Percentiles rank a stretch among this genome's conserved stretches.
Conservation (phyloP, 108 stramenopile genomes). For the Parietichytrium sp. region DNA sequence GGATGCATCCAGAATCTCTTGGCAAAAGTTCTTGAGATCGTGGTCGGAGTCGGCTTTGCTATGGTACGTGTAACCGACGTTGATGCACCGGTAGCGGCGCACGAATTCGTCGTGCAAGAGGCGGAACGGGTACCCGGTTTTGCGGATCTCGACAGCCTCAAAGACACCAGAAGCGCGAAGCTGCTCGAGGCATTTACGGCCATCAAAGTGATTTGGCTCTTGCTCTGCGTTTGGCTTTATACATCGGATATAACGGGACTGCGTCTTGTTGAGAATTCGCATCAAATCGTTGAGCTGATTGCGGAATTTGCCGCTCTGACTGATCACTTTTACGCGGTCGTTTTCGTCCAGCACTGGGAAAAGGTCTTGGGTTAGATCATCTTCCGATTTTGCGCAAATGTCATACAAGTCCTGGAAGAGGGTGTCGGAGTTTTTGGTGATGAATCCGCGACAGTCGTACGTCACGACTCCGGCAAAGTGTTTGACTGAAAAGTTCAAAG, state of each 20-base stretch:
- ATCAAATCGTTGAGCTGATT: slow-evolving; percentile 42
- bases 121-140: slow-evolving; percentile 50
- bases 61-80: slow-evolving; percentile 38
- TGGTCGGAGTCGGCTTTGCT: background rate
- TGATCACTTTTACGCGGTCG: slow-evolving; percentile 39
- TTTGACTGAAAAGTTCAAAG: slow-evolving; percentile 66
- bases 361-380: slow-evolving; percentile 24
- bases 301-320: slow-evolving; percentile 35
- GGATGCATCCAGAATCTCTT: slow-evolving; percentile 36
- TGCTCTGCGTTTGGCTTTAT: slow-evolving; percentile 73
- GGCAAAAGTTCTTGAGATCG: background rate
- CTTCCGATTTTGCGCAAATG: slow-evolving; percentile 43
- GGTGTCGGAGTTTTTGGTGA: slow-evolving; percentile 88
- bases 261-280: slow-evolving; percentile 37
- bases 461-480: slow-evolving; percentile 83
- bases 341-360: slow-evolving; percentile 19
- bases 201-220: slow-evolving; percentile 70
- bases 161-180: slow-evolving; percentile 44
- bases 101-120: slow-evolving; percentile 43
- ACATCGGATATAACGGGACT: slow-evolving; percentile 59
- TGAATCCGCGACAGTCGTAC: slow-evolving; percentile 70
- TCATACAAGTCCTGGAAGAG: slow-evolving; percentile 80
- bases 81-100: slow-evolving; percentile 42
- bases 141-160: slow-evolving; percentile 50
- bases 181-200: slow-evolving; percentile 44